Evolutionary conservation across 306 rosid genomes (phyloP), one percentile per base, ranked within the genome.

Genomic region (Clitoria ternatea): DNA sequence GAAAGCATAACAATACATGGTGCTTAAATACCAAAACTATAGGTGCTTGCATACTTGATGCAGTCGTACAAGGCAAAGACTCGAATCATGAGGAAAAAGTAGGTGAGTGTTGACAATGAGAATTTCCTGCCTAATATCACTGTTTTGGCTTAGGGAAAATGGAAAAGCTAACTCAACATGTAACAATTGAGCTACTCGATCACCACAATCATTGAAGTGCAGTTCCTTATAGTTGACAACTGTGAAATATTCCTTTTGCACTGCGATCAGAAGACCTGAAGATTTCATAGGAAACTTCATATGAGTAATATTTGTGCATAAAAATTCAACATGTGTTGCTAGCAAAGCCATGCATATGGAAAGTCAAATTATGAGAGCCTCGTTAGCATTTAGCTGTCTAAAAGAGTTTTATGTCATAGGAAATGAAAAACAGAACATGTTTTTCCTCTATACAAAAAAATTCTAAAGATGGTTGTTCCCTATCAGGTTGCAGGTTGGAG

Each of bases 101-200:
- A 84, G 80, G 76, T 84, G 88, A 24, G 88, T 84, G 33, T 84
- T 84, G 73, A 84, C 88, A 59, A 84, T 77, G 13, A 84, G 79
- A 73, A 84, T 45, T 59, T 80, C 76, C 22, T 80, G 79, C 70
- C 70, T 55, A 27, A 73, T 18, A 52, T 72, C 74, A 70, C 52
- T 73, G 56, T 64, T 70, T 42, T 75, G 76, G 7, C 73, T 33
- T 7, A 80, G 76, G 19, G 81, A 59, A 66, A 57, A 36, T 2
- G 80, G 78, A 61, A 57, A 50, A 49, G 65, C 66, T 53, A 80
- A 61, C 9, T 74, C 80, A 75, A 84, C 83, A 61, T 84, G 88
- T 37, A 84, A 74, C 63, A 84, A 24, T 63, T 84, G 88, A 80
- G 88, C 88, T 24, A 80, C 88, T 70, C 88, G 73, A 56, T 80